Evolutionary conservation across 495 filamentous ascomycete species (phyloP).

Genomic region (Ascodesmis nigricans): DNA sequence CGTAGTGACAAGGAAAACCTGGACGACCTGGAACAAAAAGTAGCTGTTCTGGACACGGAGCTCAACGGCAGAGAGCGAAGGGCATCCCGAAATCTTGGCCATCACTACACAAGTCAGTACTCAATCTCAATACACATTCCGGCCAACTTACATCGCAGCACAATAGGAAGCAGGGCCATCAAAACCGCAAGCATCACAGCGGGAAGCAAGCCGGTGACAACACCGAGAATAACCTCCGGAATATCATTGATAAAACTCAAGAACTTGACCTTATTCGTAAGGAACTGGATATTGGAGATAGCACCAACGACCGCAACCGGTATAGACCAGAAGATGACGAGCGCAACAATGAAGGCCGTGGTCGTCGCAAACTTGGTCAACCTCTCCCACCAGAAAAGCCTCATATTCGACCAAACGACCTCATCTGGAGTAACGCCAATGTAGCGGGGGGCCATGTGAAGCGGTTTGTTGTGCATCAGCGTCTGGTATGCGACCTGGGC

Average conservation of each 20-base stretch:
- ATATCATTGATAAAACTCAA: constrained; percentile 53
- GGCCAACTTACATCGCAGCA: constrained; percentile 48
- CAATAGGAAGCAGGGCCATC: constrained; percentile 72
- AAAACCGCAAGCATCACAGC: constrained; percentile 58
- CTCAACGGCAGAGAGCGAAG: constrained; percentile 57
- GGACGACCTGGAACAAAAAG: constrained; percentile 86
- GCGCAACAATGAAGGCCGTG: constrained; percentile 42
- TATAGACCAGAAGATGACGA: constrained; percentile 93
- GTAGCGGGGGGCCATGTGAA: constrained; percentile 82
- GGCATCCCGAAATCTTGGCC: constrained; percentile 60
- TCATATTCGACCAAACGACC: constrained; percentile 72
- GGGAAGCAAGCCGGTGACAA: constrained; percentile 71
- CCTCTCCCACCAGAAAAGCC: constrained; percentile 72
- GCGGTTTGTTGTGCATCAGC: constrained; percentile 65
- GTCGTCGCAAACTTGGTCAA: constrained; percentile 50
- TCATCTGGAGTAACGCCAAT: constrained; percentile 71
- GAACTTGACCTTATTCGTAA: constrained; percentile 40
- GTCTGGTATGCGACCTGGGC: constrained; percentile 75
- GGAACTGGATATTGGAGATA: constrained; percentile 62
- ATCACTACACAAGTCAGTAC: no score
- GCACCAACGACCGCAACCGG: constrained; percentile 68
- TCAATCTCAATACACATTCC: constrained; percentile 23
- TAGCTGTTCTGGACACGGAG: constrained; percentile 76
- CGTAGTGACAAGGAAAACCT: constrained; percentile 82
- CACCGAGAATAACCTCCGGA: constrained; percentile 47